Evolutionary conservation across 257 asterid genomes (phyloP).

Genomic region (Solanum appendiculatum): DNA sequence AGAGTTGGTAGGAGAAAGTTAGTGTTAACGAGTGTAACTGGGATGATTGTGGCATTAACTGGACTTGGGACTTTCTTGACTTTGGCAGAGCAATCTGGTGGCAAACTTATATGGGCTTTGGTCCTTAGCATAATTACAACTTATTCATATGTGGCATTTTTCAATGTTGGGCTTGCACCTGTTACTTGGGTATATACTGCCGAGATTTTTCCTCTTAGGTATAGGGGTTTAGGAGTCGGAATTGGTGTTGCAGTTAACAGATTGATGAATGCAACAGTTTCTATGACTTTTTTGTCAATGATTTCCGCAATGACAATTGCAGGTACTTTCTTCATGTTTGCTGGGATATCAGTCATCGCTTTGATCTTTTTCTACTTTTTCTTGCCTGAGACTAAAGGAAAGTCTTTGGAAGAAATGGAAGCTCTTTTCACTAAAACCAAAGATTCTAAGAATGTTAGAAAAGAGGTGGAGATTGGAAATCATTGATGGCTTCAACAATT

Average conservation of each 20-base stretch:
- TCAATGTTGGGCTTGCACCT: constrained; percentile 64
- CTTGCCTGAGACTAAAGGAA: constrained; percentile 68
- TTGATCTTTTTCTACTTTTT: constrained; percentile 48
- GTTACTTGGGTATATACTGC: constrained; percentile 78
- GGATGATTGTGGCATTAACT: constrained; percentile 44
- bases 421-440: constrained; percentile 17
- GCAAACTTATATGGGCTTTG: constrained; percentile 32
- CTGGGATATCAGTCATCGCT: constrained; percentile 35
- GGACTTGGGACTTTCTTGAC: constrained; percentile 49
- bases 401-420: constrained; percentile 63
- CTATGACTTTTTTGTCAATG: constrained; percentile 53
- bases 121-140: constrained; percentile 42
- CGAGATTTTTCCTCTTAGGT: constrained; percentile 49
- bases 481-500: not conserved
- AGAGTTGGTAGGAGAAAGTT: constrained; percentile 49
- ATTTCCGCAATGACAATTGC: constrained; percentile 45
- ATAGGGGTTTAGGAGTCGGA: constrained; percentile 60
- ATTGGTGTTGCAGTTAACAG: constrained; percentile 62
- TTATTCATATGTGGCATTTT: constrained; percentile 39
- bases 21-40: constrained; percentile 34
- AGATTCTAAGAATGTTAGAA: not conserved
- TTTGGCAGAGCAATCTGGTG: constrained; percentile 22
- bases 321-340: constrained; percentile 50
- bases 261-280: constrained; percentile 61
- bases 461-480: not conserved